These are phyloP conservation scores for Penicilliopsis zonata DNA, from an alignment of 495 filamentous ascomycete genomes.

Conservation along the genomic window DNA sequence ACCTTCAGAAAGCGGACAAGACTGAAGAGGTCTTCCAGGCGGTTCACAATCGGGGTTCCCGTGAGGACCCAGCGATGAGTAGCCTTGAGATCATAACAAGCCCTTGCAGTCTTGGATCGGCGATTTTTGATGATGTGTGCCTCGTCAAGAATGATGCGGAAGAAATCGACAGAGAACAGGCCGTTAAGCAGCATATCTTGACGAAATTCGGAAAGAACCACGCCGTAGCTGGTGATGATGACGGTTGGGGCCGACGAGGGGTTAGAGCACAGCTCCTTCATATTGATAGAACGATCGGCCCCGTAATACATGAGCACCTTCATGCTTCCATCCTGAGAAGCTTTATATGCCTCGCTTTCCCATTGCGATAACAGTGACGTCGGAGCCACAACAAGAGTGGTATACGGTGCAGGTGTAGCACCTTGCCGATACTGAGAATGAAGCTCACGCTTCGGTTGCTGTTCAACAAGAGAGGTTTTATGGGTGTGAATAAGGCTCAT, in stretches of 20 bases:
- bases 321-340: slow-evolving; percentile 68
- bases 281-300: slow-evolving; percentile 61
- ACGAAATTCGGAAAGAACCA: slow-evolving; percentile 80
- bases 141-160: slow-evolving; percentile 90
- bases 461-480: slow-evolving; percentile 35
- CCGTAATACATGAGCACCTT: slow-evolving; percentile 88
- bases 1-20: slow-evolving; percentile 83
- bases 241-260: slow-evolving; percentile 67
- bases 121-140: slow-evolving; percentile 92
- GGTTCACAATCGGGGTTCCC: slow-evolving; percentile 94
- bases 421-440: slow-evolving; percentile 33
- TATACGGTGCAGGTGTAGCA: slow-evolving; percentile 64
- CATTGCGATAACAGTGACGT: slow-evolving; percentile 92
- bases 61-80: slow-evolving; percentile 89
- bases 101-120: slow-evolving; percentile 76
- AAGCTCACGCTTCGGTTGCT: slow-evolving; percentile 46
- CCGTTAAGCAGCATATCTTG: slow-evolving; percentile 56
- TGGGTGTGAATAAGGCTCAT: slow-evolving; percentile 83
- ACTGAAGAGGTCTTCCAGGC: slow-evolving; percentile 92
- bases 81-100: slow-evolving; percentile 80
- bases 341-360: slow-evolving; percentile 88
- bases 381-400: slow-evolving; percentile 87
- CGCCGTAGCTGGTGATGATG: slow-evolving; percentile 92
- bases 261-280: slow-evolving; percentile 71
- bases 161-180: slow-evolving; percentile 84